A percentile compares a stretch with the other conserved stretches of the same genome.
Conservation (phyloP, 192 early-diverging fungal genomes). For the Endogone sp. region DNA sequence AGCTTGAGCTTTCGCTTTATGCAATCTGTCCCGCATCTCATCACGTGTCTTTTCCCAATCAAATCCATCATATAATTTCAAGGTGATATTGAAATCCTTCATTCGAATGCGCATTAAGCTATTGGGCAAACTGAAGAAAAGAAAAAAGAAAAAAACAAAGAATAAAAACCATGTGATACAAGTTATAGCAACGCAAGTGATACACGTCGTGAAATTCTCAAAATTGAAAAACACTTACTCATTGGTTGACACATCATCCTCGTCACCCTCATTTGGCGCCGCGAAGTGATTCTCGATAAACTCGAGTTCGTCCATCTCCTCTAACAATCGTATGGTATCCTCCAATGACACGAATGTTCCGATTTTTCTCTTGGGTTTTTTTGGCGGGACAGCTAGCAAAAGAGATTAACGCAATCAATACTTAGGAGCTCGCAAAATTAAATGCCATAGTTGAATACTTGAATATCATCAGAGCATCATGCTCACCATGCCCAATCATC, state of each 20-base stretch:
- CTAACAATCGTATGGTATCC: conserved; percentile 36
- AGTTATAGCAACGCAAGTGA: too few relatives aligned
- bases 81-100: conserved; percentile 54
- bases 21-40: conserved; percentile 13
- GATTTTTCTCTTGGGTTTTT: conserved; percentile 17
- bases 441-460: conserved; percentile 1
- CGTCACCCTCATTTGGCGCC: conserved; percentile 26
- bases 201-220: too few relatives aligned
- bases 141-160: too few relatives aligned
- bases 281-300: conserved; percentile 48
- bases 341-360: conserved; percentile 11
- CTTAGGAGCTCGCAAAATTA: neutral
- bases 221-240: conserved; percentile 18
- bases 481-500: neutral
- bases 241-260: conserved; percentile 11
- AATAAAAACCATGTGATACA: too few relatives aligned
- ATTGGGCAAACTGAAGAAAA: conserved; percentile 1
- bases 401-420: too few relatives aligned
- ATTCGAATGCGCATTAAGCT: conserved; percentile 46
- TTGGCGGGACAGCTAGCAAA: conserved; percentile 11
- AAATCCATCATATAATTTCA: conserved; percentile 65
- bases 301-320: conserved; percentile 19
- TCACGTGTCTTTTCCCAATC: conserved; percentile 52
- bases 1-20: conserved; percentile 8
- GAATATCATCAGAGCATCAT: neutral